phyloP scores from a whole-genome alignment of 1,284 basidiomycete species.

The Inonotus hispidus region DNA sequence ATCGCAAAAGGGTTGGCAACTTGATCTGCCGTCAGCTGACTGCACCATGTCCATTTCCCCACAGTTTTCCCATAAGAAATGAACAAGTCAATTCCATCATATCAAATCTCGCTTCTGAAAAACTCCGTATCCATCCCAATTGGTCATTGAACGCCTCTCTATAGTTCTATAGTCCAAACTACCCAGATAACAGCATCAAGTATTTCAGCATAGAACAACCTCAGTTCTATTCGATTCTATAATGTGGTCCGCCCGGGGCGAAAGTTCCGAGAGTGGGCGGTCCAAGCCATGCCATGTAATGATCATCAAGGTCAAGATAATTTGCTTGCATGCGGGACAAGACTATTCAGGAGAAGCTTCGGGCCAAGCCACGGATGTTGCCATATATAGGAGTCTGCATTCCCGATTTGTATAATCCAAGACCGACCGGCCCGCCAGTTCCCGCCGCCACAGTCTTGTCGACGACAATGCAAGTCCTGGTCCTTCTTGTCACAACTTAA shows the following conservation, averaged over 20 bases:
- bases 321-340: neutral
- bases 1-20: neutral
- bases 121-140: neutral
- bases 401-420: neutral
- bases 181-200: too few species aligned
- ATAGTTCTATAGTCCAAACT: too few species aligned
- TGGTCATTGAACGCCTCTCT: neutral
- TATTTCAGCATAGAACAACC: too few species aligned
- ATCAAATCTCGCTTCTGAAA: neutral
- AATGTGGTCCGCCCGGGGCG: neutral
- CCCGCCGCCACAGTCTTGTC: neutral
- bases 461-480: neutral
- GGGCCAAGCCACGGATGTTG: neutral
- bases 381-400: neutral
- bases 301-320: neutral
- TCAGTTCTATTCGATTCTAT: too few species aligned
- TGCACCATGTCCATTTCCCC: neutral
- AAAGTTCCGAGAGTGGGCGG: neutral
- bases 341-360: neutral
- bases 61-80: neutral
- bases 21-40: neutral
- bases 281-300: neutral
- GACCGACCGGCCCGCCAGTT: neutral
- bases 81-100: neutral
- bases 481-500: neutral